Percentiles rank a stretch among this genome's conserved stretches.
phyloP scores from a whole-genome alignment of 2,329 filamentous ascomycete species.

The Plenodomus lindquistii region DNA sequence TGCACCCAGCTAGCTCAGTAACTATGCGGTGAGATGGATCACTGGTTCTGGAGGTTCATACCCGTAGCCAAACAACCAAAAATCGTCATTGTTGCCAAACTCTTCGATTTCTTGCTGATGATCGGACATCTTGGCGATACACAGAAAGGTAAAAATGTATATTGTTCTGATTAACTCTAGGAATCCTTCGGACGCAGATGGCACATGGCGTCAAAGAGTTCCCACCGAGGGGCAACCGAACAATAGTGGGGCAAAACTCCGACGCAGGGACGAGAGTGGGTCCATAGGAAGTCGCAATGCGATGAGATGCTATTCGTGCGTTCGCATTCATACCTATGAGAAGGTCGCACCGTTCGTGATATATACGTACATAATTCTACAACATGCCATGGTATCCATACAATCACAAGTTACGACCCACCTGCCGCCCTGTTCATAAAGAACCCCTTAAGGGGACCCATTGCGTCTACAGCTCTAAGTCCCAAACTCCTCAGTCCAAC shows the following conservation, averaged over 20 bases:
- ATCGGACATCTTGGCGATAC: slow-evolving; percentile 22
- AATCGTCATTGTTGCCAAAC: slow-evolving; percentile 60
- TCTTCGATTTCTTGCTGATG: slow-evolving; percentile 36
- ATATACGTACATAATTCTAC: slow-evolving; percentile 10
- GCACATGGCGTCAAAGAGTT: background rate
- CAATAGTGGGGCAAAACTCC: slow-evolving; percentile 21
- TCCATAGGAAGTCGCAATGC: background rate
- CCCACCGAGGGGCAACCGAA: slow-evolving; percentile 14
- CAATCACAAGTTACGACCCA: slow-evolving; percentile 17
- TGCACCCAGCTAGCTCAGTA: no score
- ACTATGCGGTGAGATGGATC: background rate
- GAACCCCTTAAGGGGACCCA: slow-evolving; percentile 78
- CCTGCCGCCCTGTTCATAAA: slow-evolving; percentile 73
- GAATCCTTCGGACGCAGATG: slow-evolving; percentile 1
- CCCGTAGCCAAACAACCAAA: slow-evolving; percentile 99
- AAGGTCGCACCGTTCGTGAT: no score
- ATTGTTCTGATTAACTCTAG: no score
- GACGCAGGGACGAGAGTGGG: slow-evolving; percentile 2
- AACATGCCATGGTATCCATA: background rate
- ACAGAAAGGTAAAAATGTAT: background rate
- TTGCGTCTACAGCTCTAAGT: slow-evolving; percentile 72
- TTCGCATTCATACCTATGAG: no score
- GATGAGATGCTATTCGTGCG: background rate
- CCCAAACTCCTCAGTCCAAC: slow-evolving; percentile 80
- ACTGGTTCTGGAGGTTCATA: slow-evolving; percentile 43